Evolutionary conservation across 2,329 filamentous ascomycete species (phyloP).

Genomic region (Fusarium bactridioides): DNA sequence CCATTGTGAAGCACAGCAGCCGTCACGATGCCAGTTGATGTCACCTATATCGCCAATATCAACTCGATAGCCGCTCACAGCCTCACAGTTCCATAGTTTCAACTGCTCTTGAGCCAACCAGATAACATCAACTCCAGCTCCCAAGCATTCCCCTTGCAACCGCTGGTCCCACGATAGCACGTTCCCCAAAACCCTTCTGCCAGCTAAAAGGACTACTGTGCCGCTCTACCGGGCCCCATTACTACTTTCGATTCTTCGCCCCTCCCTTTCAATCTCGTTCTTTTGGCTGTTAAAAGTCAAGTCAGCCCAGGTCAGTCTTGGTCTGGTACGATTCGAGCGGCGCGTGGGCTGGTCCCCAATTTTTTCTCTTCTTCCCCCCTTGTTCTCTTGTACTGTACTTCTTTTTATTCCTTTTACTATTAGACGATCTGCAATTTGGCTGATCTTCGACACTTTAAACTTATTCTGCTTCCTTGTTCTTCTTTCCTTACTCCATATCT

Average conservation of each 20-base stretch:
- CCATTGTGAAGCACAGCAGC: slow-evolving; percentile 22
- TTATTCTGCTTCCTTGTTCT: slow-evolving; percentile 14
- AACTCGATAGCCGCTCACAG: slow-evolving; percentile 18
- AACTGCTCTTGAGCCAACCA: slow-evolving; percentile 23
- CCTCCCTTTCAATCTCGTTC: slow-evolving; percentile 11
- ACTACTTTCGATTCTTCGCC: slow-evolving; percentile 23
- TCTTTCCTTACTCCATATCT: not conserved
- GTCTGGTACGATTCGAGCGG: slow-evolving; percentile 40
- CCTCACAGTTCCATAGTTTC: not conserved
- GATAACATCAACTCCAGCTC: slow-evolving; percentile 18
- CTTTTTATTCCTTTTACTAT: slow-evolving; percentile 15
- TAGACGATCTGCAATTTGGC: slow-evolving; percentile 17
- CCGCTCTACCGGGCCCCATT: slow-evolving; percentile 25
- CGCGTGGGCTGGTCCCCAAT: slow-evolving; percentile 40
- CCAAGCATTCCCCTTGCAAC: slow-evolving; percentile 13
- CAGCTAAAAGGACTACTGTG: slow-evolving; percentile 18
- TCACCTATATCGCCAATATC: slow-evolving; percentile 18
- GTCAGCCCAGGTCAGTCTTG: slow-evolving; percentile 27
- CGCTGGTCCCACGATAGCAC: not conserved
- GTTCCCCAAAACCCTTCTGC: not conserved
- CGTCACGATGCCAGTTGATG: slow-evolving; percentile 29
- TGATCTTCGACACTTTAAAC: slow-evolving; percentile 26
- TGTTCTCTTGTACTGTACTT: slow-evolving; percentile 17
- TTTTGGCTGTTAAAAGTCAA: slow-evolving; percentile 25
- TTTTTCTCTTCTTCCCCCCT: slow-evolving; percentile 22